A percentile compares a stretch with the other conserved stretches of the same genome.
Conservation (phyloP, 805 yeast genomes). For the Martiniozyma abietophila region DNA sequence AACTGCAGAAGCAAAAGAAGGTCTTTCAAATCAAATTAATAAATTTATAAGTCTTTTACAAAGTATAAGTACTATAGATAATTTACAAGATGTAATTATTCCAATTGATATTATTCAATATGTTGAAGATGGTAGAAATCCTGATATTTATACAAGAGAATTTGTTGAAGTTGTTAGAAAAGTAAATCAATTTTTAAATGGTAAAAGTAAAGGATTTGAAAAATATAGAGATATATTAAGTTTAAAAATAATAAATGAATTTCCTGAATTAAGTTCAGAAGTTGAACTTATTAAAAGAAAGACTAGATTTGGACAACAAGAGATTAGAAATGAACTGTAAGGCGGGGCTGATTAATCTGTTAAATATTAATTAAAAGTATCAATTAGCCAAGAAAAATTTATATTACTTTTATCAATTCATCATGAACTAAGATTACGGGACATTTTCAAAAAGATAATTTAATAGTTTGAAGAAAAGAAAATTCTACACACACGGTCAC, state of each 20-base stretch:
- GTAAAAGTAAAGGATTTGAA: constrained; percentile 57
- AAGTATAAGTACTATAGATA: constrained; percentile 23
- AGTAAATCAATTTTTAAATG: constrained; percentile 79
- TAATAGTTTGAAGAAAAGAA: too few species aligned
- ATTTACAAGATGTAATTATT: constrained; percentile 36
- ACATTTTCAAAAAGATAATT: neutral
- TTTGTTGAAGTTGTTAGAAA: constrained; percentile 90
- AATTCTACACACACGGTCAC: too few species aligned
- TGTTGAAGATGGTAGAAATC: constrained; percentile 93
- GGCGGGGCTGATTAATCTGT: too few species aligned
- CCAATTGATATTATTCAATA: constrained; percentile 86
- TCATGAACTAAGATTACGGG: neutral
- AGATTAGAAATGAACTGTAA: too few species aligned
- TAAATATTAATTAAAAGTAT: too few species aligned
- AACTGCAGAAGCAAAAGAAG: constrained; percentile 67
- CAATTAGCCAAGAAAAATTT: too few species aligned
- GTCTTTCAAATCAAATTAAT: constrained; percentile 36
- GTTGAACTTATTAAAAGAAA: constrained; percentile 44
- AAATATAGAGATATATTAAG: constrained; percentile 58
- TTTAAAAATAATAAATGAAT: constrained; percentile 60
- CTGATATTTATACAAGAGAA: constrained; percentile 94
- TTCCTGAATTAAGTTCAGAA: constrained; percentile 58
- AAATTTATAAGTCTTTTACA: constrained; percentile 32
- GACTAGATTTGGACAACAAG: too few species aligned
- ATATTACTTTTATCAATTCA: too few species aligned